Base-by-base conservation (phyloP, 2,329 filamentous ascomycete genomes). In the Scolecobasidium constrictum region DNA sequence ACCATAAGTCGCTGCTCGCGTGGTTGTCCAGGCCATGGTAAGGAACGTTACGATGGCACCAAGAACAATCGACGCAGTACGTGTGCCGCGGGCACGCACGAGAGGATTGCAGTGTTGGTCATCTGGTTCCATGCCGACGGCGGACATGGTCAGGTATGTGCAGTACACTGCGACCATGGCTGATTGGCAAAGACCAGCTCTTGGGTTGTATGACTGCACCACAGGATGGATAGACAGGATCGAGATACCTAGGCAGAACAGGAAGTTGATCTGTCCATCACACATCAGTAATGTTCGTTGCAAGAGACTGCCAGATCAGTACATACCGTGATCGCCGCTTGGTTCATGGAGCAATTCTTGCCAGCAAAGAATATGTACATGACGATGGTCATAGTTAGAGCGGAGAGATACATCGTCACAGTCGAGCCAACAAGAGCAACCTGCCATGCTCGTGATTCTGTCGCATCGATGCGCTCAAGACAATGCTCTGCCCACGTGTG, bases 401-500 rank as follows among this genome's bases (percentile, higher is more conserved):
- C 93, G 31, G 78, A 81, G 48, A 94, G 56, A 64, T 94, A 98
- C 92, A 98, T 98, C 62, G 82, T 76, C 45, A 96, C 64, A 1
- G 92, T 95, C 5, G 87, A 94, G 35, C 88, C 87, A 52, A 98
- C 88, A 40, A 98, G 75, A 45, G 96, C 68, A 20, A 77, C 77
- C 47, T 88, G 80, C 92, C 92, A 98, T 18, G 83, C 59, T 33
- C 75, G 74, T 4, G 87, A 94, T 57, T 95, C 87, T 36, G 77
- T 83, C 26, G 86, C 78, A 56, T 98, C 90, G 48, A 98, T 95
- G 68, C 94, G 86, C 50, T 82, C 79, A 43, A 96, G 75, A 63
- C 92, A 98, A 58, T 93, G 87, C 63, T 98, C 92, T 22, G 92
- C 92, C 88, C 92, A 98, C 36, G 83, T 87, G 60, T 98, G 92